These are phyloP conservation scores for Myxozyma kluyveri DNA, from an alignment of 805 yeast genomes.

Conservation along the genomic window DNA sequence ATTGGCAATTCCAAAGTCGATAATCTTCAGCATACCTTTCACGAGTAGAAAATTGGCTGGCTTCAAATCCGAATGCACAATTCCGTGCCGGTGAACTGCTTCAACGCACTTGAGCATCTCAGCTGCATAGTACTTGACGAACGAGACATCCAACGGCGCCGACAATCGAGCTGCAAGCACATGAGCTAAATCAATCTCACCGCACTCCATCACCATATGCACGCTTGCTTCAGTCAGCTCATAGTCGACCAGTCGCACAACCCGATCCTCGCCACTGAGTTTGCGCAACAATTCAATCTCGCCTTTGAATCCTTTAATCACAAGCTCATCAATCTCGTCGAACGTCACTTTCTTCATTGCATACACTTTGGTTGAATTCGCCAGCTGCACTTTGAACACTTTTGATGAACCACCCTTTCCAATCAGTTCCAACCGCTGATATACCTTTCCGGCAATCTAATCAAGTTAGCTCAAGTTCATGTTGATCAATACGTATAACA, in stretches of 20 bases:
- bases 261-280: constrained; percentile 62
- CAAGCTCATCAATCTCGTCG: constrained; percentile 70
- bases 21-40: constrained; percentile 77
- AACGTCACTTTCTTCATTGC: constrained; percentile 81
- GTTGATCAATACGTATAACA: no score
- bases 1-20: constrained; percentile 90
- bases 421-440: constrained; percentile 70
- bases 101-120: constrained; percentile 79
- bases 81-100: constrained; percentile 83
- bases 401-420: constrained; percentile 94
- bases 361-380: constrained; percentile 51
- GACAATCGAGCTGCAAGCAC: constrained; percentile 60
- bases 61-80: constrained; percentile 78
- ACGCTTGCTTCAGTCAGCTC: constrained; percentile 64
- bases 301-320: constrained; percentile 78
- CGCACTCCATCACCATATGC: constrained; percentile 83
- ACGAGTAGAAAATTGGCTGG: constrained; percentile 59
- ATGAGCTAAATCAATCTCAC: constrained; percentile 84
- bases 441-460: constrained; percentile 46
- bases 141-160: constrained; percentile 60
- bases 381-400: constrained; percentile 72
- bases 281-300: constrained; percentile 74
- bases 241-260: constrained; percentile 73
- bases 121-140: constrained; percentile 72
- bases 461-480: neutral